Percentiles rank a stretch among this genome's conserved stretches.
Conservation (phyloP, 163 green algal genomes). For the Botryococcus braunii region DNA sequence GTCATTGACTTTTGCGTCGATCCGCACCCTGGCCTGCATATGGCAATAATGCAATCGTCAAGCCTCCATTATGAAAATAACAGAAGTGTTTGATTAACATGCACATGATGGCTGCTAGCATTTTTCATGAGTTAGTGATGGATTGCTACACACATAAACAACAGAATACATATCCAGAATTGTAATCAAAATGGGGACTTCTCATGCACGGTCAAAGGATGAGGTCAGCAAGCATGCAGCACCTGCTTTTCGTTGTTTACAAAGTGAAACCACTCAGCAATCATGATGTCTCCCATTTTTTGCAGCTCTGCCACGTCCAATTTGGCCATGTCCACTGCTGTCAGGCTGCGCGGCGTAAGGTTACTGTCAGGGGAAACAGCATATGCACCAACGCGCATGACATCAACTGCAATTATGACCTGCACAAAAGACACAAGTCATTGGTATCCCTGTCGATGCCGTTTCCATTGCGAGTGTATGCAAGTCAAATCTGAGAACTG, state of each 20-base stretch:
- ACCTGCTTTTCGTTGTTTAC: slow-evolving; percentile 36
- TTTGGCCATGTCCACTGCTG: slow-evolving; percentile 4
- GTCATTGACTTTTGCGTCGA: slow-evolving; percentile 27
- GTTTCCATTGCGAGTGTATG: not conserved
- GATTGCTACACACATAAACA: not conserved
- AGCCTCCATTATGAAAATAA: not conserved
- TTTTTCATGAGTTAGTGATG: not conserved
- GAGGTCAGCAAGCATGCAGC: not conserved
- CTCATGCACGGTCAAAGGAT: not conserved
- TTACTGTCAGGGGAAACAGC: slow-evolving; percentile 13
- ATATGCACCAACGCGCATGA: slow-evolving; percentile 28
- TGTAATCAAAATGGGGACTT: not conserved
- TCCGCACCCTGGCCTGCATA: slow-evolving; percentile 15
- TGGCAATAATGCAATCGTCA: not conserved
- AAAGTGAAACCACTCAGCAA: slow-evolving; percentile 37
- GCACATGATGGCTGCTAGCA: not conserved
- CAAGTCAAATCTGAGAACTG: not conserved
- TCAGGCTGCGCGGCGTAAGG: slow-evolving; percentile 23
- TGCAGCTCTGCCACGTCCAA: slow-evolving; percentile 15
- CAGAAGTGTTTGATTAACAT: not conserved
- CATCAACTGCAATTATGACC: slow-evolving; percentile 28
- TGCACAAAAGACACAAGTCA: slow-evolving; percentile 2
- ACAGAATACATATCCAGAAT: not conserved
- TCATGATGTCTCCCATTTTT: slow-evolving; percentile 18
- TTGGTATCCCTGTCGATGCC: not conserved